Conservation (phyloP, 148 eudicot species). For the Chenopodium album region DNA sequence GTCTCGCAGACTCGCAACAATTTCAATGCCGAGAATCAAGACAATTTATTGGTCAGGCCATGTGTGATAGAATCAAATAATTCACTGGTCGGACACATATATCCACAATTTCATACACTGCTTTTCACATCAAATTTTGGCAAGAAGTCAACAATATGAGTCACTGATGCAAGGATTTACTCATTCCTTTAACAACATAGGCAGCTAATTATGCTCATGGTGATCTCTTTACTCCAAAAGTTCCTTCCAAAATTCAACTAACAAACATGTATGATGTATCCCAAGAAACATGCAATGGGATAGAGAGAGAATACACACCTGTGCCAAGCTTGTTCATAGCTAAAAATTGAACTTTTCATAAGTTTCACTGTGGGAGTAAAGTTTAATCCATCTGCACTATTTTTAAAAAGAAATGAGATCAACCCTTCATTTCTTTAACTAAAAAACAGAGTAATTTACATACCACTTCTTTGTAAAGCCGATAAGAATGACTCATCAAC, state of each 20-base stretch:
- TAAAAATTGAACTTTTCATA: conserved; percentile 86
- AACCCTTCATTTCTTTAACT: conserved; percentile 17
- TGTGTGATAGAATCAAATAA: neutral
- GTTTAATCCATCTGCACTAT: conserved; percentile 59
- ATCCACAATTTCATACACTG: neutral
- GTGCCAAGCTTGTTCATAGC: conserved; percentile 99
- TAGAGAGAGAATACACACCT: conserved; percentile 41
- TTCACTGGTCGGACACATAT: neutral
- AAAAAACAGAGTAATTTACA: conserved; percentile 11
- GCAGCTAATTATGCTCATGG: neutral
- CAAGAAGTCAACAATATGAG: neutral
- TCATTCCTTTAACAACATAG: neutral
- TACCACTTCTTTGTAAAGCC: conserved; percentile 86
- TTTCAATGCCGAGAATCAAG: neutral
- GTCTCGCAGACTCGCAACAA: neutral
- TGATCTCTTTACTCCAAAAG: neutral
- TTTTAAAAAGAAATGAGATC: conserved; percentile 17
- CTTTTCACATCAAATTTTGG: neutral
- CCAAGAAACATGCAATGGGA: neutral
- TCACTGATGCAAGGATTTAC: neutral
- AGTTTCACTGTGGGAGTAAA: conserved; percentile 71
- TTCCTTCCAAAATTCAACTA: neutral
- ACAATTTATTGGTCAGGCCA: neutral
- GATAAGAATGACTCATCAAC: conserved; percentile 70
- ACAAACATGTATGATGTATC: neutral